Conservation (phyloP, 2,329 filamentous ascomycete species). For the Pyricularia grisea region DNA sequence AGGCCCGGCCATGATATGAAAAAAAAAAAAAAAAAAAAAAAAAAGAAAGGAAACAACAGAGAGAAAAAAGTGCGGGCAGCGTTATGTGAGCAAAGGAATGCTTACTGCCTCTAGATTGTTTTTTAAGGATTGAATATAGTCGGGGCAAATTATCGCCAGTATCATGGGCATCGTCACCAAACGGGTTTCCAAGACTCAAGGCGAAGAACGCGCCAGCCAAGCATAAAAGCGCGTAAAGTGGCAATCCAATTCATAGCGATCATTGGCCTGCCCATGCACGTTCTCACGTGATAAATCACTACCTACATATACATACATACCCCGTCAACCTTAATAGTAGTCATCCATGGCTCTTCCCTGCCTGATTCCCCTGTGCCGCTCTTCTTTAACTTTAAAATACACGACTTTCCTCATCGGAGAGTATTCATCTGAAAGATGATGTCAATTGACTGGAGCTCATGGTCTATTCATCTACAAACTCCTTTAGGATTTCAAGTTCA, state of each 20-base stretch:
- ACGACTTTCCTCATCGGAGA: background rate
- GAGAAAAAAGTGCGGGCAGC: background rate
- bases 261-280: background rate
- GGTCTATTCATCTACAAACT: no score
- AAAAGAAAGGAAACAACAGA: no score
- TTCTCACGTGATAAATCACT: background rate
- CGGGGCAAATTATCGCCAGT: background rate
- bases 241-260: background rate
- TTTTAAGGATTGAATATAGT: background rate
- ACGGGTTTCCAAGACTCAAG: background rate
- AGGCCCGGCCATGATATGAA: constrained; percentile 24
- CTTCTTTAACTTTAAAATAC: no score
- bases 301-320: no score
- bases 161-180: background rate
- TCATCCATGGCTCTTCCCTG: no score
- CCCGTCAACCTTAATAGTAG: no score
- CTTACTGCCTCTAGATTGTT: background rate
- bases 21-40: background rate
- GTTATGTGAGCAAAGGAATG: background rate
- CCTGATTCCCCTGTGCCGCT: no score
- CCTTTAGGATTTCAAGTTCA: no score
- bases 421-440: background rate
- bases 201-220: background rate
- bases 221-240: background rate
- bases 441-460: background rate